These are phyloP conservation scores for Pseudogymnoascus sp. DNA, from an alignment of 2,329 filamentous ascomycete genomes.

Conservation along the genomic window DNA sequence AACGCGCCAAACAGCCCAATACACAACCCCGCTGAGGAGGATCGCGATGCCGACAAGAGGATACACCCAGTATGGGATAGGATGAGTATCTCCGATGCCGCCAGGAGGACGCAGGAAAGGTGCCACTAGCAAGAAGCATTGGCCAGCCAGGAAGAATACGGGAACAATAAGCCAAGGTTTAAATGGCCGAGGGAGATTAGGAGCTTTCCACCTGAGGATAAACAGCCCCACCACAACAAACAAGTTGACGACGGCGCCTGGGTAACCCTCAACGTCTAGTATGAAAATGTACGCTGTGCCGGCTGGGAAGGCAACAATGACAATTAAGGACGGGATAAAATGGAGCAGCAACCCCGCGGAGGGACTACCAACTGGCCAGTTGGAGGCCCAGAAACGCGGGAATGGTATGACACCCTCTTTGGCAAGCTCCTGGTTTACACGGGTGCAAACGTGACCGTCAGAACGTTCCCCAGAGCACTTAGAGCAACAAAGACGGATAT, in stretches of 20 bases:
- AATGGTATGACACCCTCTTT: constrained; percentile 39
- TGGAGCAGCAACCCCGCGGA: constrained; percentile 39
- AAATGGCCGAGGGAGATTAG: constrained; percentile 30
- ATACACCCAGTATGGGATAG: constrained; percentile 36
- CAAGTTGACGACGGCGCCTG: constrained; percentile 26
- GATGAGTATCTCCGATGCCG: constrained; percentile 31
- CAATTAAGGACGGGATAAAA: constrained; percentile 51
- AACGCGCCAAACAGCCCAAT: constrained; percentile 26
- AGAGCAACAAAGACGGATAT: constrained; percentile 39
- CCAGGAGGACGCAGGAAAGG: constrained; percentile 34
- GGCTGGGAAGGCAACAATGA: constrained; percentile 41
- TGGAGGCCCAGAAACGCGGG: constrained; percentile 27
- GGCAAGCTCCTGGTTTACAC: constrained; percentile 39
- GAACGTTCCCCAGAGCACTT: constrained; percentile 40
- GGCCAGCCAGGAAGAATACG: constrained; percentile 31
- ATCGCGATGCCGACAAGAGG: constrained; percentile 35
- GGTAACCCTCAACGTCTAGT: constrained; percentile 30
- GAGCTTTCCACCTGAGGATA: constrained; percentile 20
- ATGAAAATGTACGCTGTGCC: constrained; percentile 29
- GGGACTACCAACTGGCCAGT: constrained; percentile 15
- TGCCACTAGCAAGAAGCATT: constrained; percentile 33
- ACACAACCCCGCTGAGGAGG: constrained; percentile 29
- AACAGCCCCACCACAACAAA: constrained; percentile 28
- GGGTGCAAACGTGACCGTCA: constrained; percentile 38
- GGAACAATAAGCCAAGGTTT: constrained; percentile 29